phyloP scores from a whole-genome alignment of 768 basidiomycete species.

The Rhodocollybia butyracea region DNA sequence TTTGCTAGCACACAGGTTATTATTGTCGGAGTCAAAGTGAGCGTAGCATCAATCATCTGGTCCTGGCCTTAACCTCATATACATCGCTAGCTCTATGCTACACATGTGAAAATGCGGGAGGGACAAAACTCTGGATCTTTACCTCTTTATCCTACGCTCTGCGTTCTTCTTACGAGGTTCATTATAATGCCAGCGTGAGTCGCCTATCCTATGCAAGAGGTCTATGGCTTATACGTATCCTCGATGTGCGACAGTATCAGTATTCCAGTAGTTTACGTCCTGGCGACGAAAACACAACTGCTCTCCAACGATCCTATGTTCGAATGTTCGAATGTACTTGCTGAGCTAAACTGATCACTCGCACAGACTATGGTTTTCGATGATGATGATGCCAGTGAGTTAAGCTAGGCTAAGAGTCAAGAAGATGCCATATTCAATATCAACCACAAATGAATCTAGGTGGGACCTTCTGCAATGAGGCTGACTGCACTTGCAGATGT shows the following conservation, averaged over 20 bases:
- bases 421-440: no score
- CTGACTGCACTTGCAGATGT: slow-evolving; percentile 1
- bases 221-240: not conserved
- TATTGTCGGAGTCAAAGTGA: not conserved
- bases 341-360: no score
- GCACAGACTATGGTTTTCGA: slow-evolving; percentile 2
- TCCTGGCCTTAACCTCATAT: not conserved
- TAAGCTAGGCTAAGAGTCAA: no score
- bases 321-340: no score
- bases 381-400: slow-evolving; percentile 12
- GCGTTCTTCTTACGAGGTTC: slow-evolving; percentile 1
- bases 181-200: not conserved
- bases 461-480: not conserved
- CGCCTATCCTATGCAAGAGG: not conserved
- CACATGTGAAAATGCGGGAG: not conserved
- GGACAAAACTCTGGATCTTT: not conserved
- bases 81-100: not conserved
- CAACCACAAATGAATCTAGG: no score
- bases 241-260: not conserved
- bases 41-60: not conserved
- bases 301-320: not conserved
- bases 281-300: not conserved
- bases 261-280: slow-evolving; percentile 1
- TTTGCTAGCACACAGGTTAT: slow-evolving; percentile 4
- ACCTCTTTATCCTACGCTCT: not conserved